Percentiles rank a stretch among this genome's conserved stretches.
Conservation (phyloP, 352 stramenopile species). For the Vaucheria bursata region DNA sequence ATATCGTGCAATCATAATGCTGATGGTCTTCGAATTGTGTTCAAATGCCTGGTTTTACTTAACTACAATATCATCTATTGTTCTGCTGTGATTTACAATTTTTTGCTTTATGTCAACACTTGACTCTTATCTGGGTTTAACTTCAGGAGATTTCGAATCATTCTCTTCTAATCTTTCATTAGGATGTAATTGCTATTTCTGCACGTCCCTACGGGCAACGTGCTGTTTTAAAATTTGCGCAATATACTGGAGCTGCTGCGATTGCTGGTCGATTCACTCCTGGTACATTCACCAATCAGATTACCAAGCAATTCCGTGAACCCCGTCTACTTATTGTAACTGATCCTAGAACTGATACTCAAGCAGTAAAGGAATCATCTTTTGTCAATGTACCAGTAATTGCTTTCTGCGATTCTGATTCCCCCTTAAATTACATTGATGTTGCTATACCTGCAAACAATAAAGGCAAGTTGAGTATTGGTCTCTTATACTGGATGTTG, state of each 20-base stretch:
- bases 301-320: constrained; percentile 99
- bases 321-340: constrained; percentile 98
- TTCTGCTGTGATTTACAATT: not conserved
- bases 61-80: not conserved
- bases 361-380: constrained; percentile 91
- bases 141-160: not conserved
- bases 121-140: not conserved
- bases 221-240: constrained; percentile 98
- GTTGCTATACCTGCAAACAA: constrained; percentile 99
- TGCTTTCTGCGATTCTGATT: constrained; percentile 98
- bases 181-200: constrained; percentile 97
- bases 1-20: no score
- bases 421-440: constrained; percentile 96
- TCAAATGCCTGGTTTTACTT: not conserved
- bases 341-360: constrained; percentile 93
- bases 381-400: constrained; percentile 99
- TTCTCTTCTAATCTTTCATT: no score
- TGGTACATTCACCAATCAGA: constrained; percentile 99
- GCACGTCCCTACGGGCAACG: constrained; percentile 97
- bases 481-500: constrained; percentile 99
- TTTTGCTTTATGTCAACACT: not conserved
- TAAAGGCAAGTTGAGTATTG: constrained; percentile 99
- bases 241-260: constrained; percentile 94
- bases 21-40: no score
- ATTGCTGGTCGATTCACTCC: constrained; percentile 98